These are phyloP conservation scores for Naumovozyma dairenensis DNA, from an alignment of 805 yeast species.

Conservation along the genomic window DNA sequence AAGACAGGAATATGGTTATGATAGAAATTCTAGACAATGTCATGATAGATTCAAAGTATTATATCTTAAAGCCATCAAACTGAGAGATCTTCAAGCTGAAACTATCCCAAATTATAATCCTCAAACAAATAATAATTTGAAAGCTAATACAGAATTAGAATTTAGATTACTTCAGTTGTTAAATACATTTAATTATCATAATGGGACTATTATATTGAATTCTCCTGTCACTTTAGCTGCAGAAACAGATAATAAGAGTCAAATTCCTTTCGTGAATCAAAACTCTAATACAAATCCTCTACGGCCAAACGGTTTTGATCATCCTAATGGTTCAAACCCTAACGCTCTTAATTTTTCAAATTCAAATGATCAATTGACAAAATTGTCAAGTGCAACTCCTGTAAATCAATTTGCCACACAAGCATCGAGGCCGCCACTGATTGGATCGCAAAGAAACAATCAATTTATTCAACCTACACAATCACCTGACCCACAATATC, in stretches of 20 bases:
- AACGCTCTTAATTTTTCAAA: too few species aligned
- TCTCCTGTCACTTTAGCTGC: slow-evolving; percentile 4
- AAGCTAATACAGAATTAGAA: slow-evolving; percentile 9
- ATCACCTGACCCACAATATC: slow-evolving; percentile 3
- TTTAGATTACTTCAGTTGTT: slow-evolving; percentile 9
- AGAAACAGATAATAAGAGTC: too few species aligned
- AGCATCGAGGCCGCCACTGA: too few species aligned
- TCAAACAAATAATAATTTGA: background rate
- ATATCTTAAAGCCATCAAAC: slow-evolving; percentile 13
- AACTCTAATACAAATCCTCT: too few species aligned
- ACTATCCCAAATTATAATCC: background rate
- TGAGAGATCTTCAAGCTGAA: background rate
- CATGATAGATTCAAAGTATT: slow-evolving; percentile 24
- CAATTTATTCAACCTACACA: too few species aligned
- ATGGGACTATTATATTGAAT: slow-evolving; percentile 17
- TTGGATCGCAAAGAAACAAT: too few species aligned
- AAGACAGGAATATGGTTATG: slow-evolving; percentile 9
- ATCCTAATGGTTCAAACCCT: too few species aligned
- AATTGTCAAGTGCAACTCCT: background rate
- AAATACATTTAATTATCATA: slow-evolving; percentile 11
- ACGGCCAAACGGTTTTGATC: too few species aligned
- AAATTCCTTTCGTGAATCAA: too few species aligned
- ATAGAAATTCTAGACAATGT: slow-evolving; percentile 24
- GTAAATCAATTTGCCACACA: background rate
- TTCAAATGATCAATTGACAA: too few species aligned